Conservation (phyloP, 139 green algal species). For the Chloropicon primus region DNA sequence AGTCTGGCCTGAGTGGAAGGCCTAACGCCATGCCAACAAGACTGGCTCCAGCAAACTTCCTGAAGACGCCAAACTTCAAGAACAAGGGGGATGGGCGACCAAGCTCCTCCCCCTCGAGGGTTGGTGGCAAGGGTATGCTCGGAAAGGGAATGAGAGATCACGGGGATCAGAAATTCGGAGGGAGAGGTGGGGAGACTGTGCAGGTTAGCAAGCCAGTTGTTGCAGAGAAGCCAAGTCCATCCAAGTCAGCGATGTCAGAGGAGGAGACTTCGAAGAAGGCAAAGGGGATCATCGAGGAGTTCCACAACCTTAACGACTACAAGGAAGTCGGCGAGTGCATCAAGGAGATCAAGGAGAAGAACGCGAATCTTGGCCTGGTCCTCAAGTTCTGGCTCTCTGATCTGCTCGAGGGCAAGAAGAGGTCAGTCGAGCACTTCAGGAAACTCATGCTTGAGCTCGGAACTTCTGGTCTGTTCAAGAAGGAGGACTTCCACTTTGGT, state of each 20-base stretch:
- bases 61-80: too few relatives aligned
- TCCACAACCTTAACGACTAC: background rate
- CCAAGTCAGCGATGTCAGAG: background rate
- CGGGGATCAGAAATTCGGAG: background rate
- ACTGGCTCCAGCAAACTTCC: background rate
- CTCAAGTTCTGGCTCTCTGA: background rate
- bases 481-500: background rate
- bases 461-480: background rate
- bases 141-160: background rate
- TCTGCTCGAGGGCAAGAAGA: background rate
- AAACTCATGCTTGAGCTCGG: background rate
- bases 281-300: background rate
- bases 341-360: background rate
- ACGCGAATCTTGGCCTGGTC: background rate
- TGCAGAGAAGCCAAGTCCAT: background rate
- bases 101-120: background rate
- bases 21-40: background rate
- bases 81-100: background rate
- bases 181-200: background rate
- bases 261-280: background rate
- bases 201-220: background rate
- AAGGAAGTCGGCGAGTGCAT: background rate
- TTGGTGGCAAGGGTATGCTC: background rate
- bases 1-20: background rate
- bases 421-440: background rate